Evolutionary conservation across 148 eudicot species (phyloP), one percentile per base, ranked within the genome.

Genomic region (Pharnaceum exiguum): DNA sequence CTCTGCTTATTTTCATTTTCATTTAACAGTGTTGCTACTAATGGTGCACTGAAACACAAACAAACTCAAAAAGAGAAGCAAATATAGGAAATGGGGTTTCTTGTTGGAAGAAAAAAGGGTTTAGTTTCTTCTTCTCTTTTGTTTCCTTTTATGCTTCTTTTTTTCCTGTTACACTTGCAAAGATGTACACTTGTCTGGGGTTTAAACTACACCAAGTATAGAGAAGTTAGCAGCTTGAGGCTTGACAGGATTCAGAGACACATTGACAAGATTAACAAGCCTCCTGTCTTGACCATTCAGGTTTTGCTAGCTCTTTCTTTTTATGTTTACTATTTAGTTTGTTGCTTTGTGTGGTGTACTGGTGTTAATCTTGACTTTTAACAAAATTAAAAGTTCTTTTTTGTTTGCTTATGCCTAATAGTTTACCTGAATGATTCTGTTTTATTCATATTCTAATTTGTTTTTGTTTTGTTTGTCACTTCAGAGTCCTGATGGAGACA

Each of bases 401-500:
- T 57, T 56, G 39, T 46, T 48, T 39, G 11, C 0, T 36, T 19
- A 16, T 47, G n/a, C 5, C 15, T 25, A 1, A 17, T 26, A 11
- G 2, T 23, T 11, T 57, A 2, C 18, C 5, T n/a, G 0, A 32
- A 16, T 42, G 3, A 25, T 23, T 22, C 12, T 55, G 27, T 22
- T 7, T 24, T 21, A n/a, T 4, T 35, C 18, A 51, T 52, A 27
- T 0, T 5, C 2, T 42, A 36, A 7, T 16, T n/a, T 18, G 33
- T 13, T 12, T 12, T 5, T 46, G 51, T 11, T 45, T 7, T 26
- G 12, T 5, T 35, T 9, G 6, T 45, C 13, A 30, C 37, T 23
- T 25, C 66, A 93, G 99, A 94, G 99, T 79, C 95, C 96, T 19
- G 99, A 94, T 86, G 99, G 96, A 66, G 99, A 94, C 74, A 78